Base-by-base conservation (phyloP, 2,329 filamentous ascomycete genomes). In the Talaromyces sp. region DNA sequence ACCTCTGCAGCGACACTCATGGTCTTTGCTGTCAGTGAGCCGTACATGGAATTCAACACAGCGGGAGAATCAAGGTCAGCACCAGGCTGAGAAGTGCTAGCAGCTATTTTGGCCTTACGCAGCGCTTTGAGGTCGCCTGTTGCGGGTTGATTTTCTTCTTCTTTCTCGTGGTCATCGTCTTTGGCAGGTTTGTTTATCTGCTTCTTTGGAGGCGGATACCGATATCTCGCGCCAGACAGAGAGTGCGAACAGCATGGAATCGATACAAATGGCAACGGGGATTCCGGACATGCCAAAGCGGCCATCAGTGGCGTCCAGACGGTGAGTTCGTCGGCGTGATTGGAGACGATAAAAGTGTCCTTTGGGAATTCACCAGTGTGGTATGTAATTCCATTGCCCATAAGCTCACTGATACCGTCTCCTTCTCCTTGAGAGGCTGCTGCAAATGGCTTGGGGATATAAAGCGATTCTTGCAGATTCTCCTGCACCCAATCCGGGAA, bases 231-330 rank as follows among this genome's bases (percentile, higher is more conserved):
- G 1, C 95, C 95, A 0, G 87, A 86, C 2, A 99, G 85, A 61
- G 89, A 84, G 77, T 98, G 92, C 65, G 91, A 96, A 78, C 95
- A 99, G 78, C 95, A 99, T 1, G 95, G 95, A 51, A 99, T 96
- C 67, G 90, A 89, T 63, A 99, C 86, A 74, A 97, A 99, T 0
- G 92, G 89, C 11, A 89, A 89, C 2, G 84, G 77, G 0, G 89
- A 92, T 17, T 60, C 58, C 0, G 73, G 73, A 58, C 65, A 69
- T 2, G 77, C 70, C 1, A 91, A 78, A 7, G 86, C 84, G 0
- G 91, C 93, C 46, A 99, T 84, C 19, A 98, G 83, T 0, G 95
- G 95, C 0, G 95, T 98, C 95, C 95, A 99, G 0, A 91, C 86
- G 0, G 95, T 99, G 14, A 99, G 83, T 76, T 99, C 93, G 71